These are phyloP conservation scores for Sutorius australiensis DNA, from an alignment of 768 basidiomycete species.

Conservation along the genomic window DNA sequence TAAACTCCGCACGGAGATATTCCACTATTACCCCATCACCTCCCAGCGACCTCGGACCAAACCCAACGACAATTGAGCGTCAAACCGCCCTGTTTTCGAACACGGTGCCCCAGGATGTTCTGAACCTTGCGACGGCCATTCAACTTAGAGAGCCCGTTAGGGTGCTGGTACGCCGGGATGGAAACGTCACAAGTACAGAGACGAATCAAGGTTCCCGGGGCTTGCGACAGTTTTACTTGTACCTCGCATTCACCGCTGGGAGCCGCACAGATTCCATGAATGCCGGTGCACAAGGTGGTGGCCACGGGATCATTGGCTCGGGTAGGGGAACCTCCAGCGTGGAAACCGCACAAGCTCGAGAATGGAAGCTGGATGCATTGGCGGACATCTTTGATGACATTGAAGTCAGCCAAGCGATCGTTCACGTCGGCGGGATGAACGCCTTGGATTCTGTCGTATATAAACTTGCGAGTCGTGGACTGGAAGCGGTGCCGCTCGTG, in stretches of 20 bases:
- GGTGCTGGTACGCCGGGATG: conserved; percentile 92
- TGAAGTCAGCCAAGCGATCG: conserved; percentile 74
- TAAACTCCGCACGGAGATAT: conserved; percentile 51
- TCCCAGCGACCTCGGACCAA: conserved; percentile 35
- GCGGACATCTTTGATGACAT: conserved; percentile 88
- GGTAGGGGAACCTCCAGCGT: conserved; percentile 80
- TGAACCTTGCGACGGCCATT: conserved; percentile 90
- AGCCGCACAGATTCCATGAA: conserved; percentile 57
- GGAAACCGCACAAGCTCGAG: conserved; percentile 80
- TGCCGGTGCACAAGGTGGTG: conserved; percentile 44
- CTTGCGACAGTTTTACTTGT: conserved; percentile 93
- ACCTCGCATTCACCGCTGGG: conserved; percentile 90
- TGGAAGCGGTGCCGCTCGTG: conserved; percentile 88
- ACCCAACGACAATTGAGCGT: conserved; percentile 56
- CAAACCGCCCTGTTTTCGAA: conserved; percentile 97
- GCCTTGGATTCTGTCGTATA: conserved; percentile 86
- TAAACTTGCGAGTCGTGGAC: conserved; percentile 77
- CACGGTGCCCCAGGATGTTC: conserved; percentile 95
- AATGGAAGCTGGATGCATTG: conserved; percentile 94
- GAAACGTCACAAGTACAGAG: conserved; percentile 69
- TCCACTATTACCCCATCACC: conserved; percentile 52
- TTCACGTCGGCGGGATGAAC: conserved; percentile 86
- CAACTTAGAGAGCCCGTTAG: conserved; percentile 95
- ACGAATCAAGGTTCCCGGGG: conserved; percentile 74
- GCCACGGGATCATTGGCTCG: conserved; percentile 88